Conservation (phyloP, 371 early-diverging fungal species). For the Mortierella sp. region DNA sequence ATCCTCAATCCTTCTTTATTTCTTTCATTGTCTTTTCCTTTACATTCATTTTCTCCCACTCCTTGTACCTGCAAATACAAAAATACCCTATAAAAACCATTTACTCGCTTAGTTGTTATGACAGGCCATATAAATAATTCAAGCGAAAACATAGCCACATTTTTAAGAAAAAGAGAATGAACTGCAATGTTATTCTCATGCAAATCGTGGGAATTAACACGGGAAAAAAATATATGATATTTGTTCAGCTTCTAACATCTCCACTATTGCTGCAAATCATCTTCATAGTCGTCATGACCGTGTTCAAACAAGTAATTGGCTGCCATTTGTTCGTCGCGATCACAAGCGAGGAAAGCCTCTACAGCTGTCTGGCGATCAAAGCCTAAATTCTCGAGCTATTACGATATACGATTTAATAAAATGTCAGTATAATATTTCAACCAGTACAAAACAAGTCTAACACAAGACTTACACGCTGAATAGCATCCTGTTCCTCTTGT, state of each 20-base stretch:
- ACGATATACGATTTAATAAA: background rate
- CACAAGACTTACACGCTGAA: constrained; percentile 79
- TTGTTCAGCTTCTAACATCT: background rate
- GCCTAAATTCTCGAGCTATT: constrained; percentile 88
- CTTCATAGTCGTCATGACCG: constrained; percentile 57
- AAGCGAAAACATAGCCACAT: no score
- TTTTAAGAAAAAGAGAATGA: no score
- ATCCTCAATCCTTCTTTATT: background rate
- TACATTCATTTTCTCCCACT: no score
- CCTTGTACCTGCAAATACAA: no score
- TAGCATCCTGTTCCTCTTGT: constrained; percentile 91
- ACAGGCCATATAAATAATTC: no score
- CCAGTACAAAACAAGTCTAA: background rate
- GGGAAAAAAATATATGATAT: background rate
- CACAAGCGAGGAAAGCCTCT: constrained; percentile 97
- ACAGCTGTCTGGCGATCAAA: constrained; percentile 86
- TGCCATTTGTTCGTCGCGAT: constrained; percentile 97
- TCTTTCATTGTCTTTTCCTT: background rate
- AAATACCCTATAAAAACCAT: no score
- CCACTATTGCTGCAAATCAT: constrained; percentile 34
- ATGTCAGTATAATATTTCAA: background rate
- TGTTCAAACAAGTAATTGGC: constrained; percentile 96
- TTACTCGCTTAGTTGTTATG: no score
- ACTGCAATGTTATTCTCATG: no score
- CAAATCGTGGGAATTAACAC: background rate